These are phyloP conservation scores for Aspergillus ostianus DNA, from an alignment of 495 filamentous ascomycete species.

Conservation along the genomic window DNA sequence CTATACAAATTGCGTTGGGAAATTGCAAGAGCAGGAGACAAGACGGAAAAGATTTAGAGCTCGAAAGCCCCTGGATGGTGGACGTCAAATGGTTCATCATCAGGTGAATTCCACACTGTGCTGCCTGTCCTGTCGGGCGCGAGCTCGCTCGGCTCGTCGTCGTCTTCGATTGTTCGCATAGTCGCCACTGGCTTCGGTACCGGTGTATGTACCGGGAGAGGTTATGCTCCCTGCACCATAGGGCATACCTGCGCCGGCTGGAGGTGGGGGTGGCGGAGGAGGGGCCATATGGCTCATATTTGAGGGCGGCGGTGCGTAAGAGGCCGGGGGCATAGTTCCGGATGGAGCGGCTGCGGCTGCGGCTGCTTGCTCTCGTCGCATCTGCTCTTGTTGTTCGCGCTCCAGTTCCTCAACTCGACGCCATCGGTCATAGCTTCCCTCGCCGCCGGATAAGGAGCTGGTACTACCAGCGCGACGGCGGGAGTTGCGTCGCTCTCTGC, in stretches of 20 bases:
- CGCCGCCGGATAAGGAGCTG: conserved; percentile 46
- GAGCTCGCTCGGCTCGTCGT: conserved; percentile 51
- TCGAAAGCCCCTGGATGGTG: background rate
- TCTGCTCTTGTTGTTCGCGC: conserved; percentile 49
- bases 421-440: conserved; percentile 47
- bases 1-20: background rate
- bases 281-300: conserved; percentile 34
- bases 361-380: conserved; percentile 42
- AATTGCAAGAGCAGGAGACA: background rate
- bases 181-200: conserved; percentile 52
- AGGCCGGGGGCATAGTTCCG: conserved; percentile 30
- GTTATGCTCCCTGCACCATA: conserved; percentile 46
- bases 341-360: conserved; percentile 28
- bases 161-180: conserved; percentile 53
- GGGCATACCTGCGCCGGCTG: conserved; percentile 28
- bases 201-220: conserved; percentile 47
- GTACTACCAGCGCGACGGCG: conserved; percentile 43
- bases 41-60: background rate
- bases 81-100: conserved; percentile 4
- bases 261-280: conserved; percentile 30
- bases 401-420: conserved; percentile 52
- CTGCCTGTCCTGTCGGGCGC: conserved; percentile 47
- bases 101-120: conserved; percentile 48
- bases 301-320: conserved; percentile 32
- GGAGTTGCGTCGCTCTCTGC: conserved; percentile 43